phyloP scores from a whole-genome alignment of 805 yeast species.

The Saccharomycopsis microspora region DNA sequence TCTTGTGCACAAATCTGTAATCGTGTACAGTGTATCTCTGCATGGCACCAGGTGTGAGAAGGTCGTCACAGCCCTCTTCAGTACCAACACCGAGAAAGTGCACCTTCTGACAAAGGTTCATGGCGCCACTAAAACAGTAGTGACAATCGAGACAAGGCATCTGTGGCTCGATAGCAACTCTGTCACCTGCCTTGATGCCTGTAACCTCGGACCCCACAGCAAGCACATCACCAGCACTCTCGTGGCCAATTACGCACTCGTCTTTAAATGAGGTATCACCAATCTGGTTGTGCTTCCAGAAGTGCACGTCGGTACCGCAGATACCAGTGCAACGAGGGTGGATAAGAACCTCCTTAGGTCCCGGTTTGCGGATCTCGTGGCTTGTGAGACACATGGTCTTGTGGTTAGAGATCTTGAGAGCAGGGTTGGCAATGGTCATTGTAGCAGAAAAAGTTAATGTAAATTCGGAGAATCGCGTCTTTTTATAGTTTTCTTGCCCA shows the following conservation, averaged over 20 bases:
- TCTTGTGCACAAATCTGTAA: constrained; percentile 25
- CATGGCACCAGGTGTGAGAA: constrained; percentile 27
- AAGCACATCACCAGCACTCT: constrained; percentile 33
- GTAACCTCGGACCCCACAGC: constrained; percentile 39
- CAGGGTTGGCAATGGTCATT: constrained; percentile 4
- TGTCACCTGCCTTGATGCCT: constrained; percentile 33
- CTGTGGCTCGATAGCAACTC: constrained; percentile 45
- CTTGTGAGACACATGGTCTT: constrained; percentile 10
- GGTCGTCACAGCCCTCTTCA: background rate
- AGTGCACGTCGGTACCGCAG: constrained; percentile 68
- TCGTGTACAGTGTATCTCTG: constrained; percentile 26
- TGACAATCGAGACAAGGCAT: constrained; percentile 35
- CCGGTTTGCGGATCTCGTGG: constrained; percentile 15
- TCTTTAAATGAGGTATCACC: constrained; percentile 32
- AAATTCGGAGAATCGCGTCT: background rate
- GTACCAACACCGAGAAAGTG: constrained; percentile 29
- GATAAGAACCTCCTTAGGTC: constrained; percentile 35
- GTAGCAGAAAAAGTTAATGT: background rate
- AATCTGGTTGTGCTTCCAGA: constrained; percentile 53
- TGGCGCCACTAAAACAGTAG: constrained; percentile 29
- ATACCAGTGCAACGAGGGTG: constrained; percentile 59
- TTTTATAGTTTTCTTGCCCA: background rate
- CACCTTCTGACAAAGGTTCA: constrained; percentile 29
- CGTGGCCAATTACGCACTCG: constrained; percentile 34
- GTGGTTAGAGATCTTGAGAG: constrained; percentile 14